phyloP scores from a whole-genome alignment of 1,284 basidiomycete genomes.

The Xanthoconium separans region DNA sequence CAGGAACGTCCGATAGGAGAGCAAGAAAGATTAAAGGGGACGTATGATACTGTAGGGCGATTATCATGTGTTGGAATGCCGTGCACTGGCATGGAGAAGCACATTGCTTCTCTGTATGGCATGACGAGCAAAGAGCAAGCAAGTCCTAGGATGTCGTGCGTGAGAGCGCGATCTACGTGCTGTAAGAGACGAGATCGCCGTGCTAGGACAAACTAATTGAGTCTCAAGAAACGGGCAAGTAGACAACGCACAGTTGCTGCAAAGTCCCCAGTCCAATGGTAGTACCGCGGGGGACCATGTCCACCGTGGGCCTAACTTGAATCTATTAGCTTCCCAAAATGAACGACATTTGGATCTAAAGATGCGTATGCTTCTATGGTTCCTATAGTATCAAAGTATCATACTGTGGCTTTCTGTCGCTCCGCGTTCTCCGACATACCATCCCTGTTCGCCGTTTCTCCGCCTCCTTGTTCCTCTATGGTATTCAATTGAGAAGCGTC shows the following conservation, averaged over 20 bases:
- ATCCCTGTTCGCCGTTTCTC: constrained; percentile 20
- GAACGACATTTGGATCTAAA: constrained; percentile 15
- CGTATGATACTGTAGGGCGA: constrained; percentile 16
- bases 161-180: constrained; percentile 2
- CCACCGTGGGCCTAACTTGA: constrained; percentile 17
- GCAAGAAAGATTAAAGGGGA: constrained; percentile 25
- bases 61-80: constrained; percentile 30
- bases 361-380: constrained; percentile 32
- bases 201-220: constrained; percentile 20
- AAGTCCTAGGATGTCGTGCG: constrained; percentile 6
- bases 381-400: constrained; percentile 12
- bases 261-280: background rate
- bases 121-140: constrained; percentile 6
- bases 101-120: constrained; percentile 11
- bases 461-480: constrained; percentile 20
- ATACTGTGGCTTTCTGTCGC: constrained; percentile 38
- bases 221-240: constrained; percentile 5
- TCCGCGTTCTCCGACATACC: constrained; percentile 33
- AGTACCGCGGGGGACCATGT: constrained; percentile 19
- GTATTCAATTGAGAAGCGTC: constrained; percentile 34
- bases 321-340: constrained; percentile 8
- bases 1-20: constrained; percentile 11
- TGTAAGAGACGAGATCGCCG: constrained; percentile 29
- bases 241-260: too few species aligned
- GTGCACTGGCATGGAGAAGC: constrained; percentile 27